Evolutionary conservation across 768 basidiomycete genomes (phyloP).

Genomic region (Suillus bovinus): DNA sequence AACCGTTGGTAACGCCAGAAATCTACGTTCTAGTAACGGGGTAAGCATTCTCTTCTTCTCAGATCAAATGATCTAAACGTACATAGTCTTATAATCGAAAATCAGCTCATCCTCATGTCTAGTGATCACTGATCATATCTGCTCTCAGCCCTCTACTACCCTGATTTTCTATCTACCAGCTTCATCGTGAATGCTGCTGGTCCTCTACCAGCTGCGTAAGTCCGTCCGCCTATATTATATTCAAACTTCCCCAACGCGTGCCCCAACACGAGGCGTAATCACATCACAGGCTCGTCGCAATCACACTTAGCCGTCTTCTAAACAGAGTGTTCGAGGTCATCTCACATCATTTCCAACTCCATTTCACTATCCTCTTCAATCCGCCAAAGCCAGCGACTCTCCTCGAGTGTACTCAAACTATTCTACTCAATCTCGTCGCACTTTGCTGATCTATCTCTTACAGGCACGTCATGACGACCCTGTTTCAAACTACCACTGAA

Average conservation of each 20-base stretch:
- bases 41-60: slow-evolving; percentile 5
- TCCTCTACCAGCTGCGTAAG: slow-evolving; percentile 20
- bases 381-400: not conserved
- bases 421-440: slow-evolving; percentile 4
- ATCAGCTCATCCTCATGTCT: slow-evolving; percentile 19
- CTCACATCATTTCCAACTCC: slow-evolving; percentile 16
- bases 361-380: slow-evolving; percentile 12
- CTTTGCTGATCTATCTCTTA: not conserved
- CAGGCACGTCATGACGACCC: slow-evolving; percentile 24
- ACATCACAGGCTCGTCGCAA: slow-evolving; percentile 36
- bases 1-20: not conserved
- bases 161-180: not conserved
- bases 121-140: slow-evolving; percentile 2
- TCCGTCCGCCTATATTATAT: slow-evolving; percentile 11
- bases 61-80: slow-evolving; percentile 17
- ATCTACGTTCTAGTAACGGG: not conserved
- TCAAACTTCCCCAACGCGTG: slow-evolving; percentile 43
- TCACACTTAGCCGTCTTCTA: slow-evolving; percentile 14
- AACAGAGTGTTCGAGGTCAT: slow-evolving; percentile 19
- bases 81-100: slow-evolving; percentile 6
- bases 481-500: slow-evolving; percentile 20
- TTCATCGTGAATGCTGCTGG: slow-evolving; percentile 18
- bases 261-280: slow-evolving; percentile 58
- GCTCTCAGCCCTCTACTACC: not conserved
- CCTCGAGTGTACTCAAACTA: slow-evolving; percentile 5